Base-by-base conservation (phyloP, 176 grass and related monocot species). In the Hordeum marinum region DNA sequence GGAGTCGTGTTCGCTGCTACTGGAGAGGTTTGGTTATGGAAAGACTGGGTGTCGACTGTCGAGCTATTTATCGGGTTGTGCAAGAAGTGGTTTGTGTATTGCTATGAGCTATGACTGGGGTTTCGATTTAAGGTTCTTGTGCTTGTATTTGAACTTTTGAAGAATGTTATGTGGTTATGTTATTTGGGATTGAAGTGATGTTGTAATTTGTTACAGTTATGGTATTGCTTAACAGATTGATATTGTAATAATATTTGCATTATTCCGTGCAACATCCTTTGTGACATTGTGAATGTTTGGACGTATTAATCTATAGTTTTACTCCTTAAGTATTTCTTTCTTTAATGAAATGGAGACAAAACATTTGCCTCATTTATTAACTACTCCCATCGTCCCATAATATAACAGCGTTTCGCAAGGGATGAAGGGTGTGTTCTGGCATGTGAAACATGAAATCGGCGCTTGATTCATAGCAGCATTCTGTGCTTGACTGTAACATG, bases 1-100 rank as follows among this genome's bases (percentile, higher is more conserved):
- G 81, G 85, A 84, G 68, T 87, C 84, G 81, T 87, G 89, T 87
- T 69, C 72, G 60, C 89, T 80, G 80, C 80, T 68, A 90, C 75
- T 29, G 76, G 50, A 52, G 85, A 42, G 81, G 78, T 80, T 80
- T 77, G 68, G 81, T 87, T 64, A 71, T 84, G 78, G 50, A 81
- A 41, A 34, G 68, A 75, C 75, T 68, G 85, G 67, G 39, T 85
- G 29, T 72, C 66, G 84, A 46, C 60, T 85, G 27, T 71, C 64
- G 75, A 29, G 37, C 68, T 79, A 83, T 90, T 73, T 87, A 78
- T 80, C 66, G 59, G 75, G 68, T 84, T 87, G 68, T 90, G 59
- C 67, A 32, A 70, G 63, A 75, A 34, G 80, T 84, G 68, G 76
- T 76, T 76, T 90, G 76, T 90, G 60, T 87, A 76, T 60, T 75